A percentile compares a stretch with the other conserved stretches of the same genome.
Conservation (phyloP, 139 green algal genomes). For the Dunaliella sp. region DNA sequence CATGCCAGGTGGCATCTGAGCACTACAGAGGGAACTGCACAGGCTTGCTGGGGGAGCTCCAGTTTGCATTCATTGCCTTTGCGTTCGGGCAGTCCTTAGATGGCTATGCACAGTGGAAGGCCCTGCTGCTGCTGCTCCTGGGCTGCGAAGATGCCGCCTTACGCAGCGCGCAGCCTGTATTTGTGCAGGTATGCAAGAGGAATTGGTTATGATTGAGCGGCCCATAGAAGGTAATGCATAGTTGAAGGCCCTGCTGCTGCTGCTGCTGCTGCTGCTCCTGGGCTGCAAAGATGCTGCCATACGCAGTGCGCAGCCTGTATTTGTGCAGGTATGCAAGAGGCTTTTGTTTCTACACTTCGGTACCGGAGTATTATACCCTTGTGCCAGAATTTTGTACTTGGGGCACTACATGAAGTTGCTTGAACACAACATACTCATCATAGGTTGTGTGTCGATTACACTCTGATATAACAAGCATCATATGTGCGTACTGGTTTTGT, state of each 20-base stretch:
- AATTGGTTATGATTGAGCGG: conserved; percentile 77
- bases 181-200: not conserved
- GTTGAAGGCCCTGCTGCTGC: too few species aligned
- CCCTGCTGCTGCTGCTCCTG: conserved; percentile 67
- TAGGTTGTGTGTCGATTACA: too few species aligned
- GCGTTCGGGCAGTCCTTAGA: conserved; percentile 75
- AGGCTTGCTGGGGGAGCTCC: conserved; percentile 71
- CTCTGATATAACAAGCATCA: too few species aligned
- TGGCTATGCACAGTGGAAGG: conserved; percentile 76
- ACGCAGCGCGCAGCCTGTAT: not conserved
- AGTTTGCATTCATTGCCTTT: conserved; percentile 84
- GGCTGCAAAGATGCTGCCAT: conserved; percentile 49
- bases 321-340: not conserved
- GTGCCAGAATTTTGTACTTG: too few species aligned
- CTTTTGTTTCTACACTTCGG: too few species aligned
- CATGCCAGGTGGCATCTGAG: not conserved
- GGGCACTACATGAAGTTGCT: too few species aligned
- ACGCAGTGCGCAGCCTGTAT: not conserved
- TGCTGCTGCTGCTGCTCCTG: conserved; percentile 68
- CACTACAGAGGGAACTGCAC: conserved; percentile 17
- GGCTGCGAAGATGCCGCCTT: conserved; percentile 49
- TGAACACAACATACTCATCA: too few species aligned
- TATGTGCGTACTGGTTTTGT: too few species aligned
- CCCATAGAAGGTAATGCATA: conserved; percentile 70
- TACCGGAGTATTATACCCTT: too few species aligned